Evolutionary conservation across 148 eudicot genomes (phyloP), one percentile per base, ranked within the genome.

Genomic region (Silene uniflora): DNA sequence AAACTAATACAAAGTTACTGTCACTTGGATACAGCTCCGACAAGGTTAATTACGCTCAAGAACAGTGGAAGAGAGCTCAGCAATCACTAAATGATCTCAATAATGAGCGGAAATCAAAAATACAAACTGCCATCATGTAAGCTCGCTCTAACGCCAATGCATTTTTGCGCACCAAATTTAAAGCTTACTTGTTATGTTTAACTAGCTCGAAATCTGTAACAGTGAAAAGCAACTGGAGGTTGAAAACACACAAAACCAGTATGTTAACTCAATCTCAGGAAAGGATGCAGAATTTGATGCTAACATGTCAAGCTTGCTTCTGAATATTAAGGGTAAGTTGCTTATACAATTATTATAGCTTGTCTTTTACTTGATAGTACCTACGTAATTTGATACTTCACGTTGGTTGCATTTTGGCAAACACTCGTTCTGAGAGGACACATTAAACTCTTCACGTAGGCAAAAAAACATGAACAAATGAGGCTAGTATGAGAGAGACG

Each of bases 31-130:
- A 68, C 84, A 93, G 98, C 83, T 75, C 82, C 27, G 71, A 81
- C 63, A 81, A 79, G 83, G 89, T 82, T 75, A 77, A 78, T 52
- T 67, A 71, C 75, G 86, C 90, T 42, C 76, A 73, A 69, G 79
- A 78, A 67, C 89, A 81, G 60, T 85, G 91, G 90, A 81, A 81
- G 71, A 81, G 77, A 78, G 81, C 86, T 67, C 80, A 80, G 72
- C 54, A 72, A 27, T 84, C 83, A 22, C 67, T 87, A n/a, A 84
- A 80, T 58, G 70, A 73, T 60, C 81, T 89, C 71, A 77, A 79
- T 69, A 79, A 79, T 55, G 81, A 74, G 49, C 74, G 80, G 42
- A 76, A 77, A 75, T 70, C 76, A 69, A 80, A 81, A 60, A 80
- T 87, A 76, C 79, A 77, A 78, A 79, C 87, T 27, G 63, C 65